A percentile compares a stretch with the other conserved stretches of the same genome.
Evolutionary conservation across 2,329 filamentous ascomycete genomes (phyloP).

Genomic region (Tolypocladium inflatum): DNA sequence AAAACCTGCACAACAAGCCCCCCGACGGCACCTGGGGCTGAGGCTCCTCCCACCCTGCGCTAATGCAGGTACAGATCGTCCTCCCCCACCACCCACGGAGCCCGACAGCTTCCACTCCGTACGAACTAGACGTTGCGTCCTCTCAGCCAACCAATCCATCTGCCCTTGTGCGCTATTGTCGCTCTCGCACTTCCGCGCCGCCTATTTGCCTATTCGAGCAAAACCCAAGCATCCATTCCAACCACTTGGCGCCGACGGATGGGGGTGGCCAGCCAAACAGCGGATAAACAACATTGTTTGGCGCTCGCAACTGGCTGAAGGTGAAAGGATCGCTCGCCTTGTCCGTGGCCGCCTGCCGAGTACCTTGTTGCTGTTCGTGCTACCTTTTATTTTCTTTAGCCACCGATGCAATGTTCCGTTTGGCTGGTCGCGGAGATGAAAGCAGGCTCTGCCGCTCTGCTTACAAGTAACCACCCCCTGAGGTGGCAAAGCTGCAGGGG

Average conservation of each 20-base stretch:
- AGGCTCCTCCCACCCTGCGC: slow-evolving; percentile 1
- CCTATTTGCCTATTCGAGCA: neutral
- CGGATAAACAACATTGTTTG: neutral
- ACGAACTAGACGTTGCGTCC: neutral
- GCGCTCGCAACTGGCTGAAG: neutral
- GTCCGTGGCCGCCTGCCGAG: neutral
- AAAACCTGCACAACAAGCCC: no score
- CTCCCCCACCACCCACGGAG: slow-evolving; percentile 1
- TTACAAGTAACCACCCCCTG: neutral
- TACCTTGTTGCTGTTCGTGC: neutral
- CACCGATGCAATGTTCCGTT: neutral
- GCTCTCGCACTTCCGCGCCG: neutral
- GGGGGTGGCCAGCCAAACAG: neutral
- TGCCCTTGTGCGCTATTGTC: neutral
- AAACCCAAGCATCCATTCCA: neutral
- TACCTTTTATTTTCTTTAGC: neutral
- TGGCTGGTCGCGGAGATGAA: neutral
- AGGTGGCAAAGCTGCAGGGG: neutral
- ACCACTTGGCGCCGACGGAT: neutral
- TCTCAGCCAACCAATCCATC: slow-evolving; percentile 3
- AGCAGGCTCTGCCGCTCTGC: neutral
- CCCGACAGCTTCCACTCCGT: no score
- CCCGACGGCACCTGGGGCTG: neutral
- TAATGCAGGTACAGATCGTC: slow-evolving; percentile 13
- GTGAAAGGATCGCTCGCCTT: neutral